Evolutionary conservation across 192 early-diverging fungal species (phyloP), one percentile per base, ranked within the genome.

Genomic region (Backusella psychrophila): DNA sequence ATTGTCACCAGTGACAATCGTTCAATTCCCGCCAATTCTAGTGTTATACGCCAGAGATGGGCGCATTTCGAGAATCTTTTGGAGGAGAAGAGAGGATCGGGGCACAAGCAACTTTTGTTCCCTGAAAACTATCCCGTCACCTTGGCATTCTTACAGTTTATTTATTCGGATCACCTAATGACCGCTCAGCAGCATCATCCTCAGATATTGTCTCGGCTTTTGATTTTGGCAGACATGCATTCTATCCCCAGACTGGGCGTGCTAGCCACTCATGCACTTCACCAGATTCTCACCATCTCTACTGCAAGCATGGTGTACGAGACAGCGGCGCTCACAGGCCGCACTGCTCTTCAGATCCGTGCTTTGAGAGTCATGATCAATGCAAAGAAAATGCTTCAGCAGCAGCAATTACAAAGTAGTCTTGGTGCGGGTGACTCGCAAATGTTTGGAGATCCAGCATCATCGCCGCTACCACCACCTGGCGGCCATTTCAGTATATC

Each of bases 261-360:
- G 56, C 75, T 88, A 19, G 79, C 87, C 0, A 85, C 88, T 0
- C 88, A 87, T 36, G 83, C 89, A 12, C 85, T 93, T 23, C 92
- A 90, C 65, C 89, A 88, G 78, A 87, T 86, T 77, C 83, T 90
- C 2, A 88, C 84, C 72, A 90, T 86, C 73, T 80, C 83, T 1
- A 91, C 88, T 0, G 92, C 92, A 19, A 89, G 91, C 0, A 73
- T 93, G 69, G 84, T 93, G 15, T 93, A 84, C 65, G 91, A 93
- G 71, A 89, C 91, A 0, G 88, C 89, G 0, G 88, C 90, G 9
- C 85, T 89, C 17, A 88, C 91, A 0, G 83, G 88, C 14, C 88
- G 89, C 74, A 85, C 84, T 53, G 87, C 90, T 1, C 82, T 93
- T 76, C 91, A 93, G 67, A 84, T 88, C 36, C 84, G 87, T 33